Percentiles rank a stretch among this genome's conserved stretches.
These are phyloP conservation scores for Mycena rebaudengoi DNA, from an alignment of 768 basidiomycete species.

Conservation along the genomic window DNA sequence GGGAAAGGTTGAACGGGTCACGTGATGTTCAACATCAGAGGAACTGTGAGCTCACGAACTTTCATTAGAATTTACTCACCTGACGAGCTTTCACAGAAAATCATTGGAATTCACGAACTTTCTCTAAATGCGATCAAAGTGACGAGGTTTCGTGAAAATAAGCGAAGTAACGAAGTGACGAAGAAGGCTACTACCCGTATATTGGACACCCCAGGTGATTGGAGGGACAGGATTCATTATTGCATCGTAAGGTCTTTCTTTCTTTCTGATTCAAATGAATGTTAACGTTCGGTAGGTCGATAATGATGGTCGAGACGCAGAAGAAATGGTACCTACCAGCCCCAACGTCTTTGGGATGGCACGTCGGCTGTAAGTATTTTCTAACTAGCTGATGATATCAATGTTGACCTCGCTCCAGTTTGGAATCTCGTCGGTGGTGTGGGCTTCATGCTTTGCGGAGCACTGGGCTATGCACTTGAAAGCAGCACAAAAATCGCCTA, in stretches of 20 bases:
- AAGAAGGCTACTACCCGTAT: too few species aligned
- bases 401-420: conserved; percentile 37
- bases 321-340: conserved; percentile 60
- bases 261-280: neutral
- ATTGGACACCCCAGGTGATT: conserved; percentile 70
- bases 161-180: too few species aligned
- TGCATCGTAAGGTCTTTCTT: conserved; percentile 41
- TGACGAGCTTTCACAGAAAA: too few species aligned
- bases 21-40: too few species aligned
- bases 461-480: conserved; percentile 55
- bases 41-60: too few species aligned
- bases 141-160: too few species aligned
- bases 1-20: too few species aligned
- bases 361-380: conserved; percentile 48
- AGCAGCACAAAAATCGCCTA: conserved; percentile 48
- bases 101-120: too few species aligned
- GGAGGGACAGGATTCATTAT: conserved; percentile 69
- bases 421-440: conserved; percentile 70
- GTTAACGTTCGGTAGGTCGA: conserved; percentile 29
- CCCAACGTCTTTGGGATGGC: conserved; percentile 61
- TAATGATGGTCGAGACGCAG: conserved; percentile 66
- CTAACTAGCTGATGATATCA: neutral
- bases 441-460: conserved; percentile 68
- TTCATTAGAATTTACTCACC: too few species aligned
- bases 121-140: too few species aligned